Conservation (phyloP, 257 asterid genomes). For the Solanum lycopersicoides region DNA sequence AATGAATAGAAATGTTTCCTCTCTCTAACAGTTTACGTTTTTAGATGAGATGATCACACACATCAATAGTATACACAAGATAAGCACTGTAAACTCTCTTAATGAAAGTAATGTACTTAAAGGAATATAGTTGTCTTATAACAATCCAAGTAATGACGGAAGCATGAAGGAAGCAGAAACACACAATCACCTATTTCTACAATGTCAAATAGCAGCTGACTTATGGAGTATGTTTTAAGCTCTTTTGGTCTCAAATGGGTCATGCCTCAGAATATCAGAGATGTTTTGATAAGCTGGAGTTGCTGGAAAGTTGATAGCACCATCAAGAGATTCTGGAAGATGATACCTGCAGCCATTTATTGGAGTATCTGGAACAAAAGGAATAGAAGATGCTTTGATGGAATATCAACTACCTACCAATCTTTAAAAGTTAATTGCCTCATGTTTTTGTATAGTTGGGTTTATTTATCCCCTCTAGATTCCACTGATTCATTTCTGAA, state of each 20-base stretch:
- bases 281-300: neutral
- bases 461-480: neutral
- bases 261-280: neutral
- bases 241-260: neutral
- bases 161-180: neutral
- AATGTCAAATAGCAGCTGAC: neutral
- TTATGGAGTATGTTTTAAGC: neutral
- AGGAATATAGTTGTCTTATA: neutral
- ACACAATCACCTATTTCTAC: neutral
- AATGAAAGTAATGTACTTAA: neutral
- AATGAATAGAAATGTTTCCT: neutral
- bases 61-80: neutral
- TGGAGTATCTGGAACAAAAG: too few species aligned
- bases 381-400: neutral
- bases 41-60: neutral
- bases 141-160: neutral
- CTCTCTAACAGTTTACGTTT: neutral
- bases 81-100: neutral
- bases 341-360: too few species aligned
- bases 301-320: neutral
- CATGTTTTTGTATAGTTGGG: neutral
- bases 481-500: neutral
- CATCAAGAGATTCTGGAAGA: neutral
- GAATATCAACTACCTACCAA: neutral
- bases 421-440: neutral